phyloP scores from a whole-genome alignment of 495 filamentous ascomycete genomes.

The Chaetomidium leptoderma region DNA sequence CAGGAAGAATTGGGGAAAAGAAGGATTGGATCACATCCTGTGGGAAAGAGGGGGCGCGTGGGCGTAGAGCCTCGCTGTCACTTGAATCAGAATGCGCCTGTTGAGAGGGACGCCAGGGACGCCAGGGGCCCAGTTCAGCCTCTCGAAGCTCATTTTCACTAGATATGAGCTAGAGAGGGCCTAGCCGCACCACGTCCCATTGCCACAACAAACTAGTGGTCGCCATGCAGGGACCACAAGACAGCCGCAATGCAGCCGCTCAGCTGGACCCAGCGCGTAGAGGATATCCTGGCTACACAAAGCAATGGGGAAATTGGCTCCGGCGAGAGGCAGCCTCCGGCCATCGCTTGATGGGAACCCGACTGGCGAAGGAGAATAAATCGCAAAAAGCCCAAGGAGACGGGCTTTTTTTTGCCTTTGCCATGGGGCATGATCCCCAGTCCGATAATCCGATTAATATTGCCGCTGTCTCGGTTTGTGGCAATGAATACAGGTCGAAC shows the following conservation, averaged over 20 bases:
- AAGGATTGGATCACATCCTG: neutral
- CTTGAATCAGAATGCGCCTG: neutral
- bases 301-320: neutral
- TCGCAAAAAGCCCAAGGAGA: neutral
- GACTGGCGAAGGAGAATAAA: neutral
- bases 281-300: neutral
- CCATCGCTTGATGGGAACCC: neutral
- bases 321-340: neutral
- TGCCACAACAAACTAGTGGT: slow-evolving; percentile 4
- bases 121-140: slow-evolving; percentile 17
- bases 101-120: neutral
- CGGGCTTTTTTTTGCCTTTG: no score
- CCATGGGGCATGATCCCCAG: no score
- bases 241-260: neutral
- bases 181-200: neutral
- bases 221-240: neutral
- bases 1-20: neutral
- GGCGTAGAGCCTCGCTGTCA: slow-evolving; percentile 5
- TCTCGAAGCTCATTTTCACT: slow-evolving; percentile 1
- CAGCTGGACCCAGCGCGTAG: no score
- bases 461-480: no score
- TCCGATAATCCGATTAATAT: no score
- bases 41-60: neutral
- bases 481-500: no score
- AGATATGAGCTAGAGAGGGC: neutral